phyloP scores from a whole-genome alignment of 495 filamentous ascomycete genomes.

The Penicillium odoratum region DNA sequence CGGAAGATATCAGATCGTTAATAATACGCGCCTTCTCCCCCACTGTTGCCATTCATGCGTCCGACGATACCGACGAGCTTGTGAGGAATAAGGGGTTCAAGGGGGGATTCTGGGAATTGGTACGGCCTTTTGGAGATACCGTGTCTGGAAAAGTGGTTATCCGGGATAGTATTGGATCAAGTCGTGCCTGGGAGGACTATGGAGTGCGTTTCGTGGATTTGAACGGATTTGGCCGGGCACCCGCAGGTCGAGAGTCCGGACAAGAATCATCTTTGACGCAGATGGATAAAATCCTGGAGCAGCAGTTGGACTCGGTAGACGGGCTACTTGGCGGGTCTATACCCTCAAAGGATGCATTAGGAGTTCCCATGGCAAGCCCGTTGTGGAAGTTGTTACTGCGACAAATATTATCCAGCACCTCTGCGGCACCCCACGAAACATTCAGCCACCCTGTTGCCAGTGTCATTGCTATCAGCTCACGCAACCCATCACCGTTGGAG shows the following conservation, averaged over 20 bases:
- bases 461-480: conserved; percentile 90
- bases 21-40: conserved; percentile 85
- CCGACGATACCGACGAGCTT: conserved; percentile 77
- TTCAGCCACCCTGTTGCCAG: conserved; percentile 95
- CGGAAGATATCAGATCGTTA: conserved; percentile 68
- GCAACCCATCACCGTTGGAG: conserved; percentile 77
- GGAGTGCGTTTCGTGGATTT: conserved; percentile 76
- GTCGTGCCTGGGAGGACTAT: conserved; percentile 84
- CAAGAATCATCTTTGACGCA: conserved; percentile 42
- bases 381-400: conserved; percentile 82
- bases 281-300: conserved; percentile 61
- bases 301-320: conserved; percentile 39
- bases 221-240: conserved; percentile 24
- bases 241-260: conserved; percentile 23
- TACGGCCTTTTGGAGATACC: conserved; percentile 89
- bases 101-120: conserved; percentile 75
- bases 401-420: conserved; percentile 74
- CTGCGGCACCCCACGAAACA: conserved; percentile 81
- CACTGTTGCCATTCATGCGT: conserved; percentile 80
- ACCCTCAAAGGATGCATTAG: conserved; percentile 34
- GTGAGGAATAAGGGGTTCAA: conserved; percentile 81
- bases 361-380: conserved; percentile 49
- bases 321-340: conserved; percentile 33
- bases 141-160: conserved; percentile 86
- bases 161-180: conserved; percentile 81